phyloP scores from a whole-genome alignment of 345 rosid species.

The Citrus glauca region DNA sequence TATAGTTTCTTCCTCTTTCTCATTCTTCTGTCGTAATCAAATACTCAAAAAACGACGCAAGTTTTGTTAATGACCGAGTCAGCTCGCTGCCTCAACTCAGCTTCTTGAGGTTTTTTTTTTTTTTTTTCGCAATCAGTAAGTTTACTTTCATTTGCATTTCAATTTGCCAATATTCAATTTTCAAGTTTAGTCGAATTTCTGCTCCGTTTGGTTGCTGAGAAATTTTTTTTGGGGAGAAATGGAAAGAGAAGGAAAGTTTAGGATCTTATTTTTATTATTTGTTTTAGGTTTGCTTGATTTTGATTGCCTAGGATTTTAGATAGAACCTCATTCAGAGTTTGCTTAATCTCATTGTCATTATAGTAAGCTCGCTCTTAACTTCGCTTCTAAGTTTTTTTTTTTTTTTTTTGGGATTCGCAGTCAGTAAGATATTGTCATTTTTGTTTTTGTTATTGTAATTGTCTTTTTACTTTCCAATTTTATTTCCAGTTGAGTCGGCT shows the following conservation, averaged over 20 bases:
- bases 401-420: too few species aligned
- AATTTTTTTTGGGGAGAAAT: background rate
- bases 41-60: background rate
- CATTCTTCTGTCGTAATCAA: background rate
- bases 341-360: background rate
- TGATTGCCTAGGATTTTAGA: slow-evolving; percentile 7
- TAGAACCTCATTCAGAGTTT: background rate
- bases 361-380: background rate
- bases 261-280: background rate
- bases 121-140: slow-evolving; percentile 1
- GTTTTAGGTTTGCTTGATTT: background rate
- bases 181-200: background rate
- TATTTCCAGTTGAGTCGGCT: background rate
- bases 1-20: background rate
- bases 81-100: slow-evolving; percentile 4
- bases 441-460: too few species aligned
- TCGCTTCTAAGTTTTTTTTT: background rate
- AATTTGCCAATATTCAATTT: background rate
- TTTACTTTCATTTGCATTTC: background rate
- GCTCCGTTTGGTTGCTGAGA: background rate
- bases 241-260: background rate
- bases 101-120: background rate
- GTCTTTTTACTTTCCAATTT: too few species aligned
- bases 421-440: too few species aligned
- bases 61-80: background rate